Conservation (phyloP, 2,329 filamentous ascomycete species). For the Fusarium circinatum region DNA sequence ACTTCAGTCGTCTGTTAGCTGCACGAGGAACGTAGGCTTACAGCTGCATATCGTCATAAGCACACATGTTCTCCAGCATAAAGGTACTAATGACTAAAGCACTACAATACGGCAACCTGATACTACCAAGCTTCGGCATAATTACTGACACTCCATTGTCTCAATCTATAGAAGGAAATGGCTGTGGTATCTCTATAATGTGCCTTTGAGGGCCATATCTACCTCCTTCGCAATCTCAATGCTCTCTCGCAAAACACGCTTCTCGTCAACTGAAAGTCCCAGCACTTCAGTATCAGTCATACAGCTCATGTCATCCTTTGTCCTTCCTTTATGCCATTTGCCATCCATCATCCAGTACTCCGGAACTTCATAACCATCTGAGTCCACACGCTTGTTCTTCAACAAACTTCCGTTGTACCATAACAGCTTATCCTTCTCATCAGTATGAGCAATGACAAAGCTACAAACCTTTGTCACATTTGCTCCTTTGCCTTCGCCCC, state of each 20-base stretch:
- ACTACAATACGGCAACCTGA: neutral
- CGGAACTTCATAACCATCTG: slow-evolving; percentile 47
- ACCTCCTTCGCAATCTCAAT: slow-evolving; percentile 23
- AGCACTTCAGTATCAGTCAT: slow-evolving; percentile 42
- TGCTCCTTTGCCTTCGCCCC: slow-evolving; percentile 23
- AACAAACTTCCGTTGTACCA: slow-evolving; percentile 57
- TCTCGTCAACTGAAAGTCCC: slow-evolving; percentile 5
- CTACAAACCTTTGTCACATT: slow-evolving; percentile 47
- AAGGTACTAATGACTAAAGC: too few species aligned
- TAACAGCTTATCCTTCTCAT: slow-evolving; percentile 48
- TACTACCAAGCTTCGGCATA: rapidly evolving
- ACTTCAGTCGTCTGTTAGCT: too few species aligned
- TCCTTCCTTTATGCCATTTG: slow-evolving; percentile 48
- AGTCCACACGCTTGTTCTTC: slow-evolving; percentile 49
- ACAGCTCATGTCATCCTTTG: slow-evolving; percentile 50
- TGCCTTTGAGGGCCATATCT: neutral
- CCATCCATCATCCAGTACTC: slow-evolving; percentile 53
- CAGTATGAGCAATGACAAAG: slow-evolving; percentile 54
- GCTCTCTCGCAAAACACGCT: slow-evolving; percentile 1
- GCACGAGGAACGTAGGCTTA: too few species aligned
- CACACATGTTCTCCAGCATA: neutral
- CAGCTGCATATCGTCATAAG: too few species aligned
- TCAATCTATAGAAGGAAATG: too few species aligned
- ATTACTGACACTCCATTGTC: neutral
- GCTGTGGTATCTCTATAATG: neutral